Evolutionary conservation across 2,329 filamentous ascomycete genomes (phyloP).

Genomic region (Tolypocladium amazonense): DNA sequence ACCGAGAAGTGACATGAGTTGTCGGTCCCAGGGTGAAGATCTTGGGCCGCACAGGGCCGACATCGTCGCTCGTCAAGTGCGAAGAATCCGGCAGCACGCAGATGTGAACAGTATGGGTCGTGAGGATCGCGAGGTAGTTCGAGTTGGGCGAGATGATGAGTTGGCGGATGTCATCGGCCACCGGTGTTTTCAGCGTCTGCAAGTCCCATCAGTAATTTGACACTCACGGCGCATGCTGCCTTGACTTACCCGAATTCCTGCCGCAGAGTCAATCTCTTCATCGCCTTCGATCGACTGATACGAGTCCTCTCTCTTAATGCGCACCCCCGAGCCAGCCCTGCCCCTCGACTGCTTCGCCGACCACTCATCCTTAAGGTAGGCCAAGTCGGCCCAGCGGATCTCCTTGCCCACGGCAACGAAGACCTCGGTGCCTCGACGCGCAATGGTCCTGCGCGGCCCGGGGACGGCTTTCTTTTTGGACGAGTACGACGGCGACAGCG

Average conservation of each 20-base stretch:
- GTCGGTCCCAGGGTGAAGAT: conserved; percentile 89
- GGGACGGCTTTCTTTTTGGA: conserved; percentile 30
- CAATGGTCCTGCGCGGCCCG: conserved; percentile 58
- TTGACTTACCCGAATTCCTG: conserved; percentile 22
- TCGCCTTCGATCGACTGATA: conserved; percentile 23
- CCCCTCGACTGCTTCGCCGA: conserved; percentile 16
- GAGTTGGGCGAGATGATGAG: conserved; percentile 74
- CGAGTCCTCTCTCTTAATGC: conserved; percentile 39
- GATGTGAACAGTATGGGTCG: conserved; percentile 79
- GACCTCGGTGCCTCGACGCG: conserved; percentile 72
- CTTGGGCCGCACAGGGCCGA: conserved; percentile 63
- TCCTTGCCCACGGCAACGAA: conserved; percentile 85
- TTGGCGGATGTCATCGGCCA: conserved; percentile 75
- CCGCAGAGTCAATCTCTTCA: conserved; percentile 13
- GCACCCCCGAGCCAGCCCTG: conserved; percentile 19
- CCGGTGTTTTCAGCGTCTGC: conserved; percentile 65
- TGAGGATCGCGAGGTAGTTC: conserved; percentile 75
- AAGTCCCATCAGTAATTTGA: conserved; percentile 1
- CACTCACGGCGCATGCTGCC: background rate
- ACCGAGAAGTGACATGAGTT: conserved; percentile 78
- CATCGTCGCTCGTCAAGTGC: conserved; percentile 61
- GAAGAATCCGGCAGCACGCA: conserved; percentile 73
- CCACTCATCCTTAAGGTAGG: conserved; percentile 59
- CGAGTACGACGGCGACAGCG: conserved; percentile 25
- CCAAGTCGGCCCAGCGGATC: conserved; percentile 83